phyloP scores from a whole-genome alignment of 306 rosid genomes.

The Albizia julibrissin region DNA sequence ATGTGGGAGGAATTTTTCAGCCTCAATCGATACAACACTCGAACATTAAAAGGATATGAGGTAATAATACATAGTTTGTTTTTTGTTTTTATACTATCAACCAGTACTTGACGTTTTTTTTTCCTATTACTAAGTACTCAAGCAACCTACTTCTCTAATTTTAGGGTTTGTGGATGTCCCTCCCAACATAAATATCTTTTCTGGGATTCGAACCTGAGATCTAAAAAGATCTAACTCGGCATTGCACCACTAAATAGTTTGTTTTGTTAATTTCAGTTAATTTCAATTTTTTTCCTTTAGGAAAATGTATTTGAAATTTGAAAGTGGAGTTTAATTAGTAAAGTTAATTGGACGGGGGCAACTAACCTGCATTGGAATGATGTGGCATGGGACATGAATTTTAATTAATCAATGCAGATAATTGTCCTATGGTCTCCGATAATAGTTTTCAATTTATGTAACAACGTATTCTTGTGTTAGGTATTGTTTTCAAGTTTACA shows the following conservation, averaged over 20 bases:
- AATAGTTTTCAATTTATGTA: not conserved
- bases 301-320: not conserved
- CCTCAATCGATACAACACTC: no score
- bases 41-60: no score
- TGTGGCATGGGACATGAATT: not conserved
- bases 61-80: no score
- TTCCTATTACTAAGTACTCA: no score
- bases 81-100: no score
- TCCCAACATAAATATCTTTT: accelerated
- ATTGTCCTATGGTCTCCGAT: not conserved
- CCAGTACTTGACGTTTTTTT: accelerated
- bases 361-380: not conserved
- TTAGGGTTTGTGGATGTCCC: no score
- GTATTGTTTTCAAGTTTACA: not conserved
- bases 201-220: accelerated
- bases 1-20: no score
- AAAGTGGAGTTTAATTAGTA: not conserved
- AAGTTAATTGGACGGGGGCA: not conserved
- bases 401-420: not conserved
- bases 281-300: not conserved
- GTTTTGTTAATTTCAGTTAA: no score
- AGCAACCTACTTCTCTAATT: no score
- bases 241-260: no score
- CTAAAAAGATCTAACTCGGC: accelerated
- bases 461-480: not conserved